phyloP scores from a whole-genome alignment of 2,329 filamentous ascomycete genomes.

The Fusarium tupiense region DNA sequence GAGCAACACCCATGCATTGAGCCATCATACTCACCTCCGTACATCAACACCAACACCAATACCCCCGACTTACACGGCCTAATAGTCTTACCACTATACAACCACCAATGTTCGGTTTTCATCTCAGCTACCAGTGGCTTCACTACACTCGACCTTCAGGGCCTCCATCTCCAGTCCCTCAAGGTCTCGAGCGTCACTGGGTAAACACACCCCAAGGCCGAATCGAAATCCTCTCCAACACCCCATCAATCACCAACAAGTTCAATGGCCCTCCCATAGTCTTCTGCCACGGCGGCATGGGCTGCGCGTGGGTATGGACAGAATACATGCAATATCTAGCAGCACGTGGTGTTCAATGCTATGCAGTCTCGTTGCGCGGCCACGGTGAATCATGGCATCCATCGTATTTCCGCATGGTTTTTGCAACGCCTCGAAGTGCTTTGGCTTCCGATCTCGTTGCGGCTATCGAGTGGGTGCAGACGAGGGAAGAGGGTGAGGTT shows the following conservation, averaged over 20 bases:
- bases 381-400: constrained; percentile 64
- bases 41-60: background rate
- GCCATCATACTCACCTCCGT: background rate
- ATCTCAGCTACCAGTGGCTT: constrained; percentile 43
- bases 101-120: constrained; percentile 38
- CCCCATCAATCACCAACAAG: constrained; percentile 37
- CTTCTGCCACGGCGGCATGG: constrained; percentile 66
- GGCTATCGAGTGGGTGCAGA: constrained; percentile 52
- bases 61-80: background rate
- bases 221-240: constrained; percentile 61
- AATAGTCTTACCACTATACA: background rate
- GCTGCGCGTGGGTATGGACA: constrained; percentile 62
- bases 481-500: constrained; percentile 43
- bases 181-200: constrained; percentile 55
- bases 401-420: constrained; percentile 59
- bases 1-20: background rate
- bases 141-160: constrained; percentile 39
- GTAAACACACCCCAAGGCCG: constrained; percentile 55
- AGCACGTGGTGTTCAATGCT: constrained; percentile 56
- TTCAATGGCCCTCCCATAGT: constrained; percentile 51
- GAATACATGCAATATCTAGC: constrained; percentile 62
- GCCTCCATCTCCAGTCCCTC: constrained; percentile 42
- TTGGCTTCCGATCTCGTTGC: constrained; percentile 57
- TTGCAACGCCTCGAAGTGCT: constrained; percentile 53
- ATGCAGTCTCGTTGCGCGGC: constrained; percentile 62